These are phyloP conservation scores for Marasmius oreades DNA, from an alignment of 1,284 basidiomycete genomes.

Conservation along the genomic window DNA sequence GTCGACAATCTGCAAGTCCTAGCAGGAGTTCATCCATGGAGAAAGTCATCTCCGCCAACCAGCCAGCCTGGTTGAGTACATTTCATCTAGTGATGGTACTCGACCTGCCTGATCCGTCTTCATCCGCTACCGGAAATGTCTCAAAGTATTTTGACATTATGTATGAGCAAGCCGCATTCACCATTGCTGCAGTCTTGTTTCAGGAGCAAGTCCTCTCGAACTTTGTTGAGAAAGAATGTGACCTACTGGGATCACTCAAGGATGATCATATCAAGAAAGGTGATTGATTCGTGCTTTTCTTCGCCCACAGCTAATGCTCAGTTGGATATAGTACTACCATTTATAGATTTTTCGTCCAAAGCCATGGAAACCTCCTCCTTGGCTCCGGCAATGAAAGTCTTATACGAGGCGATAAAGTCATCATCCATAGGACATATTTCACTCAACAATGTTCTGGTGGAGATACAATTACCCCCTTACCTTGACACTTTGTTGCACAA, in stretches of 20 bases:
- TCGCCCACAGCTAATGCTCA: neutral
- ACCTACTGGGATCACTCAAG: slow-evolving; percentile 60
- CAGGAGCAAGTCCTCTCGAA: slow-evolving; percentile 82
- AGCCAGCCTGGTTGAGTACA: slow-evolving; percentile 61
- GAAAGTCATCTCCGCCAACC: slow-evolving; percentile 24
- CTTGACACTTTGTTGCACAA: slow-evolving; percentile 65
- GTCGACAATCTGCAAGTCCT: slow-evolving; percentile 18
- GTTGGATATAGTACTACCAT: slow-evolving; percentile 46
- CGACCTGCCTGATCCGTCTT: slow-evolving; percentile 86
- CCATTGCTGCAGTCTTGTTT: slow-evolving; percentile 83
- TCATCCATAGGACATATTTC: slow-evolving; percentile 71
- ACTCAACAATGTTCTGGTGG: slow-evolving; percentile 72
- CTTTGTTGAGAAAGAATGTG: slow-evolving; percentile 79
- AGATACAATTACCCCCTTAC: slow-evolving; percentile 79
- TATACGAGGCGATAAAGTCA: slow-evolving; percentile 74
- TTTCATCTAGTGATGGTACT: slow-evolving; percentile 89
- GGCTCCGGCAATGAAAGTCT: slow-evolving; percentile 67
- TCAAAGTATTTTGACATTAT: slow-evolving; percentile 78
- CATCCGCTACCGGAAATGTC: slow-evolving; percentile 71
- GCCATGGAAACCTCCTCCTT: slow-evolving; percentile 68
- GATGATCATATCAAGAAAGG: slow-evolving; percentile 67
- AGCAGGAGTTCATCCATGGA: slow-evolving; percentile 33
- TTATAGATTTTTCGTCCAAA: slow-evolving; percentile 49
- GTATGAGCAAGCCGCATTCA: slow-evolving; percentile 86
- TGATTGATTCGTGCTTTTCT: slow-evolving; percentile 21